These are phyloP conservation scores for Sutorius eximius DNA, from an alignment of 1,284 basidiomycete species.

Conservation along the genomic window DNA sequence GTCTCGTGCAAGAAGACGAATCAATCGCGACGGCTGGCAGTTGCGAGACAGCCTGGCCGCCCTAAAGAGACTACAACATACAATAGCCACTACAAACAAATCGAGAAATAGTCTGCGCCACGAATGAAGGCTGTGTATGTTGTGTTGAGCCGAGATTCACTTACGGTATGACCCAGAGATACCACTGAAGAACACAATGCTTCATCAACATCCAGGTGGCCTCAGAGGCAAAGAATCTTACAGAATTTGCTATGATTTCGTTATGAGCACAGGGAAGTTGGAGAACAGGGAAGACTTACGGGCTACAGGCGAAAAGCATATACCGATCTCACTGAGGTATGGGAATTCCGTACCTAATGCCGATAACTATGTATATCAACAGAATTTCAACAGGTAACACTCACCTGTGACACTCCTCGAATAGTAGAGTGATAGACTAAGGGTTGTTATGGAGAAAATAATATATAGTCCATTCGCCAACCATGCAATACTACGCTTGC, in stretches of 20 bases:
- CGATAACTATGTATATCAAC: not conserved
- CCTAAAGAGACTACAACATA: constrained; percentile 8
- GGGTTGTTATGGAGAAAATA: too few species aligned
- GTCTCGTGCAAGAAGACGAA: constrained; percentile 19
- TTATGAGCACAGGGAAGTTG: not conserved
- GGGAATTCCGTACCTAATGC: constrained; percentile 4
- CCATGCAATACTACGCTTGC: constrained; percentile 1
- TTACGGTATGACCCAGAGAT: constrained; percentile 14
- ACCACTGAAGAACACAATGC: constrained; percentile 16
- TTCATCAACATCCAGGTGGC: not conserved
- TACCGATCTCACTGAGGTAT: constrained; percentile 6
- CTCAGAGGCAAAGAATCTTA: constrained; percentile 6
- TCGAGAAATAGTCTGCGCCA: constrained; percentile 21
- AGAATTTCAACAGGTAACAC: not conserved
- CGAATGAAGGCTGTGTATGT: not conserved
- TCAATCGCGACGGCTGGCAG: constrained; percentile 8
- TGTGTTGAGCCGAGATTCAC: not conserved
- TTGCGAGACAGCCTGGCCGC: not conserved
- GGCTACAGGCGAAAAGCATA: constrained; percentile 7
- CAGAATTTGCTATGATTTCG: constrained; percentile 4
- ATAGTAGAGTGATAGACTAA: not conserved
- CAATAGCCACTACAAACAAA: not conserved
- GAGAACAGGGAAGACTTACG: constrained; percentile 15
- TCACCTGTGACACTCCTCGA: constrained; percentile 1
- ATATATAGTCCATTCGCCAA: not conserved